Base-by-base conservation (phyloP, 2,329 filamentous ascomycete genomes). In the Teratosphaeria epicoccoides region DNA sequence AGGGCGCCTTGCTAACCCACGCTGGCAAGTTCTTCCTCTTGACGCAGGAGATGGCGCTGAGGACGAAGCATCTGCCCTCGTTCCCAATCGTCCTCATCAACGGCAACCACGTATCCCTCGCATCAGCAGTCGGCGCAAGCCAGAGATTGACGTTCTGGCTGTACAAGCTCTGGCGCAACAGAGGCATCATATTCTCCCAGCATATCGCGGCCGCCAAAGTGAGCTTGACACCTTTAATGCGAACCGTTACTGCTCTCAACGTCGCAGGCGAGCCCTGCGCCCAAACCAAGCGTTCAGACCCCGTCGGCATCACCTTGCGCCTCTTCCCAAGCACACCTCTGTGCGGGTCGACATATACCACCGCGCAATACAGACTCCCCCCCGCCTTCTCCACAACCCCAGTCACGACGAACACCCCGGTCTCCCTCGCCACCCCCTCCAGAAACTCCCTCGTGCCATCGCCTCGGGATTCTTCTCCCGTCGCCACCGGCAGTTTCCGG, bases 181-280 rank as follows among this genome's bases (percentile, higher is more conserved):
- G 73, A 0, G 90, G 90, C 89, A 95, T 96, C 71, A 91, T 95
- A 68, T 87, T 95, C 69, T 97, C 90, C 90, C 90, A 96, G 74
- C 90, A 95, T 59, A 97, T 94, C 3, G 89, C 91, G 2, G 86
- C 83, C 0, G 85, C 90, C 54, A 96, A 78, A 52, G 87, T 91
- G 54, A 96, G 71, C 57, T 81, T 82, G 2, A 89, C 80, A 47
- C 88, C 88, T 55, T 84, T 84, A 66, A 96, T 88, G 23, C 76
- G 80, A 1, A 88, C 89, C 24, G 81, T 84, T 1, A 95, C 81
- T 3, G 89, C 90, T 56, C 81, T 81, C 24, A 96, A 77, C 3
- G 88, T 93, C 0, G 80, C 80, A 0, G 90, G 81, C 2, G 83
- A 84, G 40, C 89, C 90, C 66, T 95, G 87, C 0, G 87, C 88